Evolutionary conservation across 306 rosid genomes (phyloP).

Genomic region (Quercus wislizeni): DNA sequence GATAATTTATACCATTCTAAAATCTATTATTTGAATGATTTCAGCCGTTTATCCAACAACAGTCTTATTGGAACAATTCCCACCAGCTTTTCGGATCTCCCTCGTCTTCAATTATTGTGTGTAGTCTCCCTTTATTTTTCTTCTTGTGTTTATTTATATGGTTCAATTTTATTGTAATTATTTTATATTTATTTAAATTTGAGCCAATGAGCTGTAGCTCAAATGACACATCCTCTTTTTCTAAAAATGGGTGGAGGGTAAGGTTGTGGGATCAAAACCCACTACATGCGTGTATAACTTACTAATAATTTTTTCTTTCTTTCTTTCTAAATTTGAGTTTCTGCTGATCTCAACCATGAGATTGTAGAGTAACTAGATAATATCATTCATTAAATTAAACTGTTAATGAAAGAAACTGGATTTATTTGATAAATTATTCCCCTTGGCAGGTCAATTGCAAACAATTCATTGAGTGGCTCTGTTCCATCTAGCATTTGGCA

Average conservation of each 20-base stretch:
- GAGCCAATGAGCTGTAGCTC: background rate
- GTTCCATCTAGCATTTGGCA: conserved; percentile 76
- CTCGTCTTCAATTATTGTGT: conserved; percentile 72
- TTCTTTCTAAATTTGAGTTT: background rate
- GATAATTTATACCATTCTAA: background rate
- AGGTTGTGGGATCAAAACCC: too few relatives aligned
- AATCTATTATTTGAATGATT: conserved; percentile 16
- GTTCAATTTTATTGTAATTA: background rate
- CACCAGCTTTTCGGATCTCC: conserved; percentile 53
- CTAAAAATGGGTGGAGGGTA: too few relatives aligned
- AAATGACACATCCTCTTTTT: too few relatives aligned
- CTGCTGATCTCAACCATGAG: background rate
- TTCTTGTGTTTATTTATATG: background rate
- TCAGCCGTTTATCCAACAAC: conserved; percentile 83
- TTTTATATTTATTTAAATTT: background rate
- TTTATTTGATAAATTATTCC: conserved; percentile 16
- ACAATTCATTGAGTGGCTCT: conserved; percentile 63
- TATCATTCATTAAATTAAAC: conserved; percentile 12
- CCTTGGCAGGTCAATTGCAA: conserved; percentile 77
- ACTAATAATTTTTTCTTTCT: too few relatives aligned
- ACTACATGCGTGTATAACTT: too few relatives aligned
- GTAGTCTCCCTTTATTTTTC: conserved; percentile 23
- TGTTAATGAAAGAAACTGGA: background rate
- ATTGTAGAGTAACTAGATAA: background rate
- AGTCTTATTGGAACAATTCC: conserved; percentile 67